These are phyloP conservation scores for Cutaneotrichosporon daszewskae DNA, from an alignment of 1,284 basidiomycete genomes.

Conservation along the genomic window DNA sequence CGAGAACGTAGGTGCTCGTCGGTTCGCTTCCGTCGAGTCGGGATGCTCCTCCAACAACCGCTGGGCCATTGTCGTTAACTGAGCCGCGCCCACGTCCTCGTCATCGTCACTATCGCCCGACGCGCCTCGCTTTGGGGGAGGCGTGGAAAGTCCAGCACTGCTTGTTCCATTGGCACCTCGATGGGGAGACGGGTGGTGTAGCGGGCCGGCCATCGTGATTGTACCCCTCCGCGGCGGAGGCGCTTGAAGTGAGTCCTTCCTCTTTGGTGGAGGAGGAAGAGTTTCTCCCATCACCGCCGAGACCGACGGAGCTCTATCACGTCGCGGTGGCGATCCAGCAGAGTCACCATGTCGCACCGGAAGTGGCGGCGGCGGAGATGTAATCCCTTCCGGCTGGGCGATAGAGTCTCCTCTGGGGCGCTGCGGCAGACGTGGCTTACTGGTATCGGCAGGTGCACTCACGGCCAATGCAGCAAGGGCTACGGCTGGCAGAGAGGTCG, in stretches of 20 bases:
- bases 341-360: no score
- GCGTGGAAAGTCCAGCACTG: no score
- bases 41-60: conserved; percentile 61
- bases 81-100: conserved; percentile 23
- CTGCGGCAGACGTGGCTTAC: conserved; percentile 17
- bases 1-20: conserved; percentile 60
- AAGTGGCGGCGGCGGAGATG: no score
- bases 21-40: conserved; percentile 72
- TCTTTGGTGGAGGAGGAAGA: conserved; percentile 19
- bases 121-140: not conserved
- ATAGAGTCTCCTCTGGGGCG: conserved; percentile 8
- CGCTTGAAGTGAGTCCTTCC: no score
- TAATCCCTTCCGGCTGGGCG: no score
- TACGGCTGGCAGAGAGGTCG: conserved; percentile 2
- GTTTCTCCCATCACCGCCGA: conserved; percentile 1
- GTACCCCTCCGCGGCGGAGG: no score
- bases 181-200: no score
- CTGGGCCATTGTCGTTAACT: conserved; percentile 25
- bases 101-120: conserved; percentile 25
- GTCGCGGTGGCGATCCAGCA: not conserved
- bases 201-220: no score
- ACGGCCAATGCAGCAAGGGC: conserved; percentile 6
- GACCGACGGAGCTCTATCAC: not conserved
- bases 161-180: no score
- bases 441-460: not conserved